Base-by-base conservation (phyloP, 140 eudicot genomes). In the Cichorium intybus region DNA sequence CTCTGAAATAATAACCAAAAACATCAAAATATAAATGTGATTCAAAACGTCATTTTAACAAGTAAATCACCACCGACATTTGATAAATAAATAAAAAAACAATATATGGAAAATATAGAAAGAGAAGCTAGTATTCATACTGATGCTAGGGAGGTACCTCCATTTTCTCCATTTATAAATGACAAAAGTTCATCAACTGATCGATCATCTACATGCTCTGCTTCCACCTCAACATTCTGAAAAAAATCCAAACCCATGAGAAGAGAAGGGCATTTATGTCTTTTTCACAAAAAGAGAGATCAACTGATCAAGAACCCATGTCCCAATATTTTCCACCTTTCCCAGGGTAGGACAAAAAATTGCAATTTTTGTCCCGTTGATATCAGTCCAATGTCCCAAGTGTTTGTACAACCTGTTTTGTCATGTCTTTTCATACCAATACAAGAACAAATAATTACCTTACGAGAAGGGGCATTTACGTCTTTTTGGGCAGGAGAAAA, bases 161-260 rank as follows among this genome's bases (percentile, higher is more conserved):
- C 87, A 69, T 75, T 72, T 62, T 79, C 86, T 57, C 97, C 97
- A 80, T 90, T 90, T 58, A 90, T 90, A 75, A 87, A 90, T 6
- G 96, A 90, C 74, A 90, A 70, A 26, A 90, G 86, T 67, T 90
- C 97, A 76, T 90, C 97, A 58, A 90, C 88, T 31, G 97, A 84
- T 23, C 97, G 96, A 23, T 80, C 84, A 71, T 90, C 97, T 24
- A 69, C 86, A 60, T 54, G 95, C 80, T 82, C 86, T 56, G 77
- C 88, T 90, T 84, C 96, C 61, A 68, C 75, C 71, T 80, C 95
- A 31, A 59, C 75, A 24, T 77, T 82, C 97, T 87, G 74, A 60
- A 51, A 72, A 52, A 51, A 72, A 52, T 17, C 67, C 24, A 72
- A 61, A 21, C 48, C 16, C 47, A 11, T 5, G 16, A 39, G 4